Conservation (phyloP, 352 stramenopile species). For the Globisporangium splendens region DNA sequence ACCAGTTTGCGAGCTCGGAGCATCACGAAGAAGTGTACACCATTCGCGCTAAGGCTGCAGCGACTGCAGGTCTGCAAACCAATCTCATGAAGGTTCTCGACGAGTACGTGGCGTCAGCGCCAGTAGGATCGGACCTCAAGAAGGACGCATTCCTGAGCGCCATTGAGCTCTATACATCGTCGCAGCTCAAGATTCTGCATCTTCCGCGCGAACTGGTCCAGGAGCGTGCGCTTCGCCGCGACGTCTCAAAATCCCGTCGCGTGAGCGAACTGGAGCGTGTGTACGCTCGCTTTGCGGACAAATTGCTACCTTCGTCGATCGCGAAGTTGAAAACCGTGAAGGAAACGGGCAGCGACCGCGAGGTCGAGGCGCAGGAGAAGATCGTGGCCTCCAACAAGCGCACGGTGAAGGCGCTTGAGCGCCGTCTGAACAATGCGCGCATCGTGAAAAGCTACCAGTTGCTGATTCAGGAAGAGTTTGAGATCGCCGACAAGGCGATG, state of each 20-base stretch:
- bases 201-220: conserved; percentile 38
- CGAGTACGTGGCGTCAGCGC: conserved; percentile 44
- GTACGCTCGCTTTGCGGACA: conserved; percentile 17
- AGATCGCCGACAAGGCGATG: conserved; percentile 38
- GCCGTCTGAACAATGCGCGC: conserved; percentile 35
- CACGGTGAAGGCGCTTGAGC: conserved; percentile 33
- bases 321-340: conserved; percentile 11
- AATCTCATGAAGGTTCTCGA: conserved; percentile 52
- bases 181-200: conserved; percentile 48
- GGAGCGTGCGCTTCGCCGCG: conserved; percentile 28
- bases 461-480: conserved; percentile 46
- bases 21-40: conserved; percentile 56
- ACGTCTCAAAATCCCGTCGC: conserved; percentile 40
- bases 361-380: conserved; percentile 17
- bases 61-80: conserved; percentile 39
- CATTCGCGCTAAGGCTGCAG: conserved; percentile 59
- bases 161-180: conserved; percentile 53
- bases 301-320: conserved; percentile 7
- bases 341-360: conserved; percentile 21
- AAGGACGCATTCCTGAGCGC: conserved; percentile 40
- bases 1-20: conserved; percentile 29
- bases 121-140: conserved; percentile 13
- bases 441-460: conserved; percentile 44
- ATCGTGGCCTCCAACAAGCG: conserved; percentile 19
- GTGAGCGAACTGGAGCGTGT: conserved; percentile 42